Conservation (phyloP, 2,329 filamentous ascomycete species). For the Thelonectria olida region DNA sequence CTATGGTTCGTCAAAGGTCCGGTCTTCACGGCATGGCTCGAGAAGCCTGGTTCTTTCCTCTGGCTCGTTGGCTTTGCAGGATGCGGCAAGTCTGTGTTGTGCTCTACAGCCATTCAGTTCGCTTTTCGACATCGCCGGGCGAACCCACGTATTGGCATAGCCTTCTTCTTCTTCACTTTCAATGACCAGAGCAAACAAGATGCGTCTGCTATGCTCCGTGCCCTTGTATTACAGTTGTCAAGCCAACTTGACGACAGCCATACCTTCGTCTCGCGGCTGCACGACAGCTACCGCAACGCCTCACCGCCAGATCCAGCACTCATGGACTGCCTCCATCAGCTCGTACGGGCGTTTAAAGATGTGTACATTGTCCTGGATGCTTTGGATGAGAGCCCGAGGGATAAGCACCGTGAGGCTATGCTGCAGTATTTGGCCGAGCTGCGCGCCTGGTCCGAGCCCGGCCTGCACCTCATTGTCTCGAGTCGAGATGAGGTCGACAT, state of each 20-base stretch:
- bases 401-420: too few relatives aligned
- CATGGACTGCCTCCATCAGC: slow-evolving; percentile 31
- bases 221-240: slow-evolving; percentile 46
- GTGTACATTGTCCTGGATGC: slow-evolving; percentile 48
- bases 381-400: too few relatives aligned
- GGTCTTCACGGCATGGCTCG: slow-evolving; percentile 41
- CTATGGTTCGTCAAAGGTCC: slow-evolving; percentile 43
- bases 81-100: slow-evolving; percentile 52
- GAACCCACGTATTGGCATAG: slow-evolving; percentile 39
- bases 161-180: slow-evolving; percentile 53
- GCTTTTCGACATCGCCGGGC: slow-evolving; percentile 29
- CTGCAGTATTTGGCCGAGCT: slow-evolving; percentile 40
- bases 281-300: slow-evolving; percentile 24
- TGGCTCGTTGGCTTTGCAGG: slow-evolving; percentile 52
- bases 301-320: slow-evolving; percentile 32
- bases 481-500: slow-evolving; percentile 48
- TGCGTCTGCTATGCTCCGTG: slow-evolving; percentile 42
- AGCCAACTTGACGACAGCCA: slow-evolving; percentile 34
- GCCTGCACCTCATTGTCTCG: slow-evolving; percentile 44
- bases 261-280: slow-evolving; percentile 26
- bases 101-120: slow-evolving; percentile 47
- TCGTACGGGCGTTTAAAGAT: slow-evolving; percentile 39
- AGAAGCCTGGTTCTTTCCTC: slow-evolving; percentile 42
- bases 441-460: slow-evolving; percentile 31
- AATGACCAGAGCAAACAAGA: slow-evolving; percentile 46